phyloP scores from a whole-genome alignment of 225 moss, liverwort and hornwort species.

The Bryoerythrophyllum caledonicum region DNA sequence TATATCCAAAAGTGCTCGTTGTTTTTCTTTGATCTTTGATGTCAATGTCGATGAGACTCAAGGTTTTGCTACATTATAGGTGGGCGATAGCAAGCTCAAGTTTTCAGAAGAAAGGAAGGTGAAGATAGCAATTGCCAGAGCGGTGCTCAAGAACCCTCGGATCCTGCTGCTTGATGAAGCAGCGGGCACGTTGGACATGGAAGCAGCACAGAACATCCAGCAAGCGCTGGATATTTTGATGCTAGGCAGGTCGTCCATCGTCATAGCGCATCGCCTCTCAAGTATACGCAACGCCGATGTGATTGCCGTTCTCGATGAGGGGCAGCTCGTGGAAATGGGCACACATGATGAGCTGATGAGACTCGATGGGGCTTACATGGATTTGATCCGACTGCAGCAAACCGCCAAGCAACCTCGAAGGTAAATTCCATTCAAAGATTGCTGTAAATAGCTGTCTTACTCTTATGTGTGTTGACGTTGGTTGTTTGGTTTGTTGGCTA shows the following conservation, averaged over 20 bases:
- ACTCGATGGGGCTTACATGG: conserved; percentile 65
- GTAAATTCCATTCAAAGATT: conserved; percentile 29
- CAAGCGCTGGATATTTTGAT: conserved; percentile 95
- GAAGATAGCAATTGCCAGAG: conserved; percentile 91
- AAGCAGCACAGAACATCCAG: conserved; percentile 92
- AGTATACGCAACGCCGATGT: conserved; percentile 95
- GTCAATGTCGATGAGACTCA: background rate
- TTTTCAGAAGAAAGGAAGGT: conserved; percentile 61
- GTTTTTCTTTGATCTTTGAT: too few species aligned
- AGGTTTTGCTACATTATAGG: conserved; percentile 39
- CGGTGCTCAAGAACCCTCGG: conserved; percentile 94
- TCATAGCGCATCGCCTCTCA: conserved; percentile 94
- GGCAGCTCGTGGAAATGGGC: conserved; percentile 95
- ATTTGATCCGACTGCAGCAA: conserved; percentile 67
- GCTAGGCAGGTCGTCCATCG: conserved; percentile 90
- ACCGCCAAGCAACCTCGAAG: conserved; percentile 72
- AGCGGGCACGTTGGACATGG: conserved; percentile 91
- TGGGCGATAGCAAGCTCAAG: conserved; percentile 46
- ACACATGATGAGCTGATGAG: conserved; percentile 91
- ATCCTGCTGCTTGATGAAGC: conserved; percentile 98
- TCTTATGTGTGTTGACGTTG: background rate
- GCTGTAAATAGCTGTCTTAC: too few species aligned
- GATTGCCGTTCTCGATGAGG: conserved; percentile 97
- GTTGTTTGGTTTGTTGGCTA: conserved; percentile 20
- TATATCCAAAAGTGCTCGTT: too few species aligned